Evolutionary conservation across 805 yeast genomes (phyloP).

Genomic region (Ogataea degrootiae): DNA sequence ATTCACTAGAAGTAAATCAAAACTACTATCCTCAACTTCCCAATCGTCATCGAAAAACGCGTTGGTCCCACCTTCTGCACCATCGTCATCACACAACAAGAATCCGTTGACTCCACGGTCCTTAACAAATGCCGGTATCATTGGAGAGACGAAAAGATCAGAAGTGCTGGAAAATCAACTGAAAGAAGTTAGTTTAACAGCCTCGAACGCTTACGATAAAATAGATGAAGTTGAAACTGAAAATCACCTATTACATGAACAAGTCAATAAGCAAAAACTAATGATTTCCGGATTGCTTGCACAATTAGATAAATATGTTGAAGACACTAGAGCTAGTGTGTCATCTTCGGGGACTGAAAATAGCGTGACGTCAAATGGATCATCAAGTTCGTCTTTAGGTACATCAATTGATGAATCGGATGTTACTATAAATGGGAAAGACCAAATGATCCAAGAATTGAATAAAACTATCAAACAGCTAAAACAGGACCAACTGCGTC

Average conservation of each 20-base stretch:
- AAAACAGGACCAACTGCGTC: background rate
- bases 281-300: slow-evolving; percentile 19
- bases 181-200: slow-evolving; percentile 22
- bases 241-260: slow-evolving; percentile 23
- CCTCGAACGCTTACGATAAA: slow-evolving; percentile 24
- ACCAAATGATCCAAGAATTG: background rate
- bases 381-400: background rate
- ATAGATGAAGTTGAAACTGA: slow-evolving; percentile 20
- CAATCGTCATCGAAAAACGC: background rate
- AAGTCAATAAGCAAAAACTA: slow-evolving; percentile 23
- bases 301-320: slow-evolving; percentile 14
- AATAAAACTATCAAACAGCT: background rate
- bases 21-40: background rate
- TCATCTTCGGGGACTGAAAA: background rate
- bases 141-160: slow-evolving; percentile 21
- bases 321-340: background rate
- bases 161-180: slow-evolving; percentile 19
- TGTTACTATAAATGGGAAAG: background rate
- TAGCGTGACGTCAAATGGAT: background rate
- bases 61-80: background rate
- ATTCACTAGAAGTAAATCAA: slow-evolving; percentile 4
- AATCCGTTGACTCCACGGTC: slow-evolving; percentile 14
- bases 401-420: background rate
- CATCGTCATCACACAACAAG: background rate
- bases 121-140: slow-evolving; percentile 15